Evolutionary conservation across 495 filamentous ascomycete genomes (phyloP).

Genomic region (Podospora appendiculata): DNA sequence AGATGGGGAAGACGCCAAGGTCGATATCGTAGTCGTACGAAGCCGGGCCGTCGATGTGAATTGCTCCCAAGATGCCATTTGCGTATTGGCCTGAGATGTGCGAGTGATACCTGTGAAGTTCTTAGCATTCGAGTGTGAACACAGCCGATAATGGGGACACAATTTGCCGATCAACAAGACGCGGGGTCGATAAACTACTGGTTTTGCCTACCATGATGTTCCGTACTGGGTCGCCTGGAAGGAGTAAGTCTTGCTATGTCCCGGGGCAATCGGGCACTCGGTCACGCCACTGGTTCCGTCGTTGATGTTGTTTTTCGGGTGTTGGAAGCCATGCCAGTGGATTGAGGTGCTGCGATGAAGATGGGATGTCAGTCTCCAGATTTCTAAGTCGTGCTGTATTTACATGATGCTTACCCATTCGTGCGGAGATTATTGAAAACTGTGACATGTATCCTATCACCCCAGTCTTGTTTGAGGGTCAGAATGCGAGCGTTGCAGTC

Average conservation of each 20-base stretch:
- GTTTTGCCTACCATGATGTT: conserved; percentile 38
- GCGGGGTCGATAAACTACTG: too few relatives aligned
- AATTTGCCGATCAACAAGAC: too few relatives aligned
- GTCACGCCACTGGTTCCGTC: conserved; percentile 43
- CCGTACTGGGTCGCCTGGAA: conserved; percentile 50
- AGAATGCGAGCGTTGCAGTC: too few relatives aligned
- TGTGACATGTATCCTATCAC: conserved; percentile 48
- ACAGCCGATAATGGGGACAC: too few relatives aligned
- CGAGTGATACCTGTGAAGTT: conserved; percentile 24
- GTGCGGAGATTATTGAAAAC: conserved; percentile 44
- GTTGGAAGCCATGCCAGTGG: conserved; percentile 22
- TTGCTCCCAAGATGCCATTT: conserved; percentile 43
- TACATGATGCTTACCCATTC: conserved; percentile 21
- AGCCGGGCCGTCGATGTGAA: conserved; percentile 52
- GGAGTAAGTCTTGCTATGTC: conserved; percentile 31
- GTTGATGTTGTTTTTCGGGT: conserved; percentile 1
- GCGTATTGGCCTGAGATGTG: conserved; percentile 51
- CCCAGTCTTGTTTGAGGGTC: conserved; percentile 35
- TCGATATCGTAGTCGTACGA: conserved; percentile 51
- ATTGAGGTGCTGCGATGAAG: conserved; percentile 24
- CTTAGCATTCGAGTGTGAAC: too few relatives aligned
- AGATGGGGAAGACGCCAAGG: conserved; percentile 42
- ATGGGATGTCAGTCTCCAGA: background rate
- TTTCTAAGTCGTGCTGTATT: background rate
- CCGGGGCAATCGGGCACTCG: conserved; percentile 48